Conservation (phyloP, 176 grass and related monocot genomes). For the Cenchrus fungigraminus region DNA sequence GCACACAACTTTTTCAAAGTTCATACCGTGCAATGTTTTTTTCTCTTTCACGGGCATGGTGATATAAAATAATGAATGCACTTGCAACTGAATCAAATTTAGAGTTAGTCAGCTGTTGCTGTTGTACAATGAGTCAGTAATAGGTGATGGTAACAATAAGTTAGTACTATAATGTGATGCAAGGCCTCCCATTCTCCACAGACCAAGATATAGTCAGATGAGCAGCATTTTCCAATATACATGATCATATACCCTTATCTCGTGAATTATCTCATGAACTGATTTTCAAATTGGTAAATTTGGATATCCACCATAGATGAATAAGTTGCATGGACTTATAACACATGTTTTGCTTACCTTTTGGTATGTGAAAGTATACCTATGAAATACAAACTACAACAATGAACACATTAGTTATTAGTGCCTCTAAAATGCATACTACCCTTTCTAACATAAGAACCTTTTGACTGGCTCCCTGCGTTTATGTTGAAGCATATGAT, state of each 20-base stretch:
- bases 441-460: not conserved
- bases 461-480: not conserved
- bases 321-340: not conserved
- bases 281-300: not conserved
- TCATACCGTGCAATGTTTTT: not conserved
- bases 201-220: not conserved
- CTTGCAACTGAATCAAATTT: slow-evolving; percentile 2
- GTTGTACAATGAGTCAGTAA: not conserved
- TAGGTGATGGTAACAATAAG: not conserved
- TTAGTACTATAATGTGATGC: not conserved
- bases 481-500: slow-evolving; percentile 4
- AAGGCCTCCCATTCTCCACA: not conserved
- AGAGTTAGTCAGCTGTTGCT: not conserved
- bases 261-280: not conserved
- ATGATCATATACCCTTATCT: not conserved
- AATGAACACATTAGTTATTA: slow-evolving; percentile 12
- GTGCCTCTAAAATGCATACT: not conserved
- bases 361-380: not conserved
- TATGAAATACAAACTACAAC: not conserved
- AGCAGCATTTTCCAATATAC: not conserved
- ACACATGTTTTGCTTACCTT: not conserved
- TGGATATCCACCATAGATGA: not conserved
- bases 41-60: not conserved
- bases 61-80: not conserved
- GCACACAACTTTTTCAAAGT: not conserved